Percentiles rank a stretch among this genome's conserved stretches.
Conservation (phyloP, 1,284 basidiomycete genomes). For the Pisolithus thermaeus region DNA sequence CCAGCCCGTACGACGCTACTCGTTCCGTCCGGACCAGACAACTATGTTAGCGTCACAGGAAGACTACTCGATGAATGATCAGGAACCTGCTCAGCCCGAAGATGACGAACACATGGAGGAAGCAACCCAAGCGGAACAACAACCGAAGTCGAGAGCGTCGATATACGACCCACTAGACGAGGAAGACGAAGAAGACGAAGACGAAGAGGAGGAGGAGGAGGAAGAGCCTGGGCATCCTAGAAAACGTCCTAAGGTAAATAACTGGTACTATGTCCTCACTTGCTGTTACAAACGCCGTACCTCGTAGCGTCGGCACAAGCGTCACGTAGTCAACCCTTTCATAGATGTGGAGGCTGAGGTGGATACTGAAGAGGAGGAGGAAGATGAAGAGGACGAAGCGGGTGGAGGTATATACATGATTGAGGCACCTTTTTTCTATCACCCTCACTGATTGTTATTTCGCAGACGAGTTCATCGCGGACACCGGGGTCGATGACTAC, state of each 20-base stretch:
- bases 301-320: conserved; percentile 57
- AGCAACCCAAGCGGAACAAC: conserved; percentile 25
- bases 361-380: conserved; percentile 92
- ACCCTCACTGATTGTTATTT: conserved; percentile 9
- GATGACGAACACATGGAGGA: conserved; percentile 31
- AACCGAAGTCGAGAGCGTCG: conserved; percentile 29
- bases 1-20: too few species aligned
- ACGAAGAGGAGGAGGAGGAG: conserved; percentile 39
- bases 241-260: conserved; percentile 52
- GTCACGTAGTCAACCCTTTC: conserved; percentile 71
- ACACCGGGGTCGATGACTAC: conserved; percentile 62
- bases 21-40: not conserved
- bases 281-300: conserved; percentile 7
- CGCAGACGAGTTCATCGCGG: conserved; percentile 79
- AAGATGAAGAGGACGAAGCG: conserved; percentile 86
- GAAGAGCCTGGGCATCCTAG: conserved; percentile 36
- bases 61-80: conserved; percentile 34
- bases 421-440: not conserved
- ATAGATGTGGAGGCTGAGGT: conserved; percentile 95
- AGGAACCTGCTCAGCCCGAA: conserved; percentile 30
- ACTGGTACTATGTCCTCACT: not conserved
- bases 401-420: conserved; percentile 50
- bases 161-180: conserved; percentile 49
- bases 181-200: conserved; percentile 38
- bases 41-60: conserved; percentile 54